Evolutionary conservation across 2,329 filamentous ascomycete species (phyloP).

Genomic region (Neonectria hederae): DNA sequence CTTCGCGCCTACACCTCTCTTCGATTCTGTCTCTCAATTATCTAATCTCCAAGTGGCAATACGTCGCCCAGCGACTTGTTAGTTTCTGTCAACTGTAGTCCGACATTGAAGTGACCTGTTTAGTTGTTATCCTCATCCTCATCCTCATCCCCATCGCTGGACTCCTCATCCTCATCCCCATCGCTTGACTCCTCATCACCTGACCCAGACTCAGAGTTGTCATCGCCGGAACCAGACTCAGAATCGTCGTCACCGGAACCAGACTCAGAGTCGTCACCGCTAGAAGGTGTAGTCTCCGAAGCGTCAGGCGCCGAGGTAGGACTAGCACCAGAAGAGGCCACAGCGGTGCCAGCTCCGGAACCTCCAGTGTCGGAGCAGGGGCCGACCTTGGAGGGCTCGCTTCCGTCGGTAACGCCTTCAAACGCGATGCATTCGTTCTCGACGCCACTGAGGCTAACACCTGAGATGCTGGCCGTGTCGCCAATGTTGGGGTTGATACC

Average conservation of each 20-base stretch:
- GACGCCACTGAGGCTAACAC: slow-evolving; percentile 32
- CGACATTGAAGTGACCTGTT: not conserved
- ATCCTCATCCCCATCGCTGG: not conserved
- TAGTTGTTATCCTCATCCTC: slow-evolving; percentile 9
- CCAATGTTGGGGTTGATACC: slow-evolving; percentile 56
- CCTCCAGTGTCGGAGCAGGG: slow-evolving; percentile 27
- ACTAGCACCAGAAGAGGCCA: not conserved
- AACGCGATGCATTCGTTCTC: slow-evolving; percentile 34
- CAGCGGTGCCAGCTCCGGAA: slow-evolving; percentile 6
- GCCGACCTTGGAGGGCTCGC: slow-evolving; percentile 40
- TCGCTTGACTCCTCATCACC: not conserved
- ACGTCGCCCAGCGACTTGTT: slow-evolving; percentile 7
- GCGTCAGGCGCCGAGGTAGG: slow-evolving; percentile 3
- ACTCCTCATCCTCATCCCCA: not conserved
- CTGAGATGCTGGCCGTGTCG: slow-evolving; percentile 43
- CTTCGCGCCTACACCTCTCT: slow-evolving; percentile 8
- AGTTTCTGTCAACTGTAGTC: not conserved
- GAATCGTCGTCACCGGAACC: not conserved
- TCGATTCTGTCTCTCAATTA: slow-evolving; percentile 7
- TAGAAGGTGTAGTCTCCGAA: slow-evolving; percentile 18
- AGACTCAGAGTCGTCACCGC: not conserved
- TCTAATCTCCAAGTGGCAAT: slow-evolving; percentile 1
- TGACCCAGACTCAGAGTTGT: slow-evolving; percentile 16
- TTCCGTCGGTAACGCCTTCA: slow-evolving; percentile 38
- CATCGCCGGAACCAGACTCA: not conserved